These are phyloP conservation scores for Dionaea muscipula DNA, from an alignment of 179 eudicot genomes.

Conservation along the genomic window DNA sequence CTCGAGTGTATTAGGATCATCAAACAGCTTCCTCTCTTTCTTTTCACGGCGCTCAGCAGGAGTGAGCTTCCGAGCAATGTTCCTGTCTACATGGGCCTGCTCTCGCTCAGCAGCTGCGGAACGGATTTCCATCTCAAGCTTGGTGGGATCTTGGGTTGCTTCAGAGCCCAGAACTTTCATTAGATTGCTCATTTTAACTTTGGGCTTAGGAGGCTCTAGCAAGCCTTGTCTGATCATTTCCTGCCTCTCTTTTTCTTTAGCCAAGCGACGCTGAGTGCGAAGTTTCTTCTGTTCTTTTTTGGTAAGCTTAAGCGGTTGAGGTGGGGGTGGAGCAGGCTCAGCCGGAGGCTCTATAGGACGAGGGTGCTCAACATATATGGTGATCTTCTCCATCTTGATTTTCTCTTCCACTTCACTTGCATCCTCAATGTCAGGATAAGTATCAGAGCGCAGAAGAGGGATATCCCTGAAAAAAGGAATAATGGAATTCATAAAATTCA, in stretches of 20 bases:
- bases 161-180: slow-evolving; percentile 86
- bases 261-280: slow-evolving; percentile 75
- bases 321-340: slow-evolving; percentile 80
- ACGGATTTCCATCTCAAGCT: slow-evolving; percentile 74
- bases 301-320: slow-evolving; percentile 92
- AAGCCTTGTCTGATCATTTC: slow-evolving; percentile 97
- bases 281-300: slow-evolving; percentile 92
- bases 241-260: slow-evolving; percentile 75
- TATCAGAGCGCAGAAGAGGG: slow-evolving; percentile 47
- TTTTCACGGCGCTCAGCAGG: slow-evolving; percentile 91
- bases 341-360: slow-evolving; percentile 89
- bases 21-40: slow-evolving; percentile 85
- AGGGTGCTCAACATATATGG: slow-evolving; percentile 83
- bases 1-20: slow-evolving; percentile 55
- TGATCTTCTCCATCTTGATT: slow-evolving; percentile 63
- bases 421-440: slow-evolving; percentile 36
- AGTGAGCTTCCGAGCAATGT: slow-evolving; percentile 84
- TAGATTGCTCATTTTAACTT: slow-evolving; percentile 96
- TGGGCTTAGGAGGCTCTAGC: slow-evolving; percentile 80
- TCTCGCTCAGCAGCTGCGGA: slow-evolving; percentile 96
- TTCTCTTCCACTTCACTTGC: slow-evolving; percentile 33
- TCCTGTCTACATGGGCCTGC: slow-evolving; percentile 89
- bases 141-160: slow-evolving; percentile 94
- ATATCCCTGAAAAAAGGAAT: slow-evolving; percentile 54
- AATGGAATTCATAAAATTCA: not conserved